Conservation (phyloP, 2,329 filamentous ascomycete genomes). For the Pseudogymnoascus sp. region DNA sequence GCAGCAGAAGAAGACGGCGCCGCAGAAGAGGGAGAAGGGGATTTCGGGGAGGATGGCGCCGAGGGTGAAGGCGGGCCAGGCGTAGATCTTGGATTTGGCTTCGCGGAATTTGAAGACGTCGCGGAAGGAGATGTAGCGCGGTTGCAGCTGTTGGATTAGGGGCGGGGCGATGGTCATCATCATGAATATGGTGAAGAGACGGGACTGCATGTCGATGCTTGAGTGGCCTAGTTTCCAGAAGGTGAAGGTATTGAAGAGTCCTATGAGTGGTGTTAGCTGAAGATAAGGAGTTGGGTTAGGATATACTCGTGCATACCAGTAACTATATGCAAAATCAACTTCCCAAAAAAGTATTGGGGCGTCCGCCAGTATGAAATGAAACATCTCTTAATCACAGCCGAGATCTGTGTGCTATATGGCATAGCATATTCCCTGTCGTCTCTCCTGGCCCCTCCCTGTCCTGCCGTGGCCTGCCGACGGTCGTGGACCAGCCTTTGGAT, state of each 20-base stretch:
- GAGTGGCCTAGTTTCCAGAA: constrained; percentile 54
- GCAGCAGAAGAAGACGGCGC: constrained; percentile 55
- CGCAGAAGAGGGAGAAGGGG: constrained; percentile 59
- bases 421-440: constrained; percentile 56
- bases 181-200: constrained; percentile 68
- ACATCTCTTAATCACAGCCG: constrained; percentile 45
- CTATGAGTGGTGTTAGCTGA: constrained; percentile 21
- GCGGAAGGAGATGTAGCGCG: constrained; percentile 56
- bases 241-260: constrained; percentile 61
- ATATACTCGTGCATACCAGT: constrained; percentile 35
- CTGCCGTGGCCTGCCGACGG: constrained; percentile 29
- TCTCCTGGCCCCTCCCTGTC: constrained; percentile 28
- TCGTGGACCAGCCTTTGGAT: constrained; percentile 42
- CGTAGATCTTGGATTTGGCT: constrained; percentile 66
- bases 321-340: constrained; percentile 54
- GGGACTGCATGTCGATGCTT: constrained; percentile 55
- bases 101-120: constrained; percentile 62
- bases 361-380: constrained; percentile 56
- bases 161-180: constrained; percentile 64
- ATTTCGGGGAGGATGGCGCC: constrained; percentile 61
- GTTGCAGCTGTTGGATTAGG: constrained; percentile 67
- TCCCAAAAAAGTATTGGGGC: constrained; percentile 53
- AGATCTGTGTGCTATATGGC: constrained; percentile 45
- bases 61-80: constrained; percentile 62
- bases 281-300: constrained; percentile 45